These are phyloP conservation scores for Wickerhamiella spandovensis DNA, from an alignment of 805 yeast genomes.

Conservation along the genomic window DNA sequence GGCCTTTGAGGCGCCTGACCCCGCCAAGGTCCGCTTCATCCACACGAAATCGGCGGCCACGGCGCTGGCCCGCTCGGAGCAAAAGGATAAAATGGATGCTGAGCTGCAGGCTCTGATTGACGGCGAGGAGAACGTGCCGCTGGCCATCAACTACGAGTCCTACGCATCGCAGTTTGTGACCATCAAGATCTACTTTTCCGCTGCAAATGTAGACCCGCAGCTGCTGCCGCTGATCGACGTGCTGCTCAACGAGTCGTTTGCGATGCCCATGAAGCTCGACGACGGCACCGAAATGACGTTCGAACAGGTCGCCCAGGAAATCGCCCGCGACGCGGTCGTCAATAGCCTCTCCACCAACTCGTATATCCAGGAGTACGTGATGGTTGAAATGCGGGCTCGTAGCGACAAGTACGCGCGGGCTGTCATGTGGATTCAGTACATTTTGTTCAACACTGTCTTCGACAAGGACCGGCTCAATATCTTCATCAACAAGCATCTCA, in stretches of 20 bases:
- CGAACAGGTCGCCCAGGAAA: constrained; percentile 60
- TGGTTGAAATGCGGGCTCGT: constrained; percentile 48
- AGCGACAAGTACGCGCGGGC: constrained; percentile 50
- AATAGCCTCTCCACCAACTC: constrained; percentile 44
- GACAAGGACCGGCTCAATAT: constrained; percentile 61
- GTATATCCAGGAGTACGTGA: constrained; percentile 52
- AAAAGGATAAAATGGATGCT: constrained; percentile 3
- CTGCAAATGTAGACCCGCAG: constrained; percentile 36
- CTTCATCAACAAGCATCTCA: constrained; percentile 46
- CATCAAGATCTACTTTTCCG: constrained; percentile 46
- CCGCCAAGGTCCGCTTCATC: constrained; percentile 59
- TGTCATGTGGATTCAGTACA: constrained; percentile 60
- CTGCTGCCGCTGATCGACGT: constrained; percentile 52
- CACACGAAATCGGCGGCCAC: constrained; percentile 50
- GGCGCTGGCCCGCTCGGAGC: constrained; percentile 28
- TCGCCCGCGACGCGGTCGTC: constrained; percentile 58
- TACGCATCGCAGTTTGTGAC: constrained; percentile 69
- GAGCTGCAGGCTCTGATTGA: constrained; percentile 15
- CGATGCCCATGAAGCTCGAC: constrained; percentile 54
- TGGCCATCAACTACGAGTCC: constrained; percentile 67
- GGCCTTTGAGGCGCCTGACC: constrained; percentile 59
- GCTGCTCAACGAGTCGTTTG: constrained; percentile 51
- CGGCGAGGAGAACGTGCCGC: constrained; percentile 32
- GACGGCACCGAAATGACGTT: constrained; percentile 48
- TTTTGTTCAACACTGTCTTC: constrained; percentile 52